phyloP scores from a whole-genome alignment of 441 rosid genomes.

The Codiaeum variegatum region DNA sequence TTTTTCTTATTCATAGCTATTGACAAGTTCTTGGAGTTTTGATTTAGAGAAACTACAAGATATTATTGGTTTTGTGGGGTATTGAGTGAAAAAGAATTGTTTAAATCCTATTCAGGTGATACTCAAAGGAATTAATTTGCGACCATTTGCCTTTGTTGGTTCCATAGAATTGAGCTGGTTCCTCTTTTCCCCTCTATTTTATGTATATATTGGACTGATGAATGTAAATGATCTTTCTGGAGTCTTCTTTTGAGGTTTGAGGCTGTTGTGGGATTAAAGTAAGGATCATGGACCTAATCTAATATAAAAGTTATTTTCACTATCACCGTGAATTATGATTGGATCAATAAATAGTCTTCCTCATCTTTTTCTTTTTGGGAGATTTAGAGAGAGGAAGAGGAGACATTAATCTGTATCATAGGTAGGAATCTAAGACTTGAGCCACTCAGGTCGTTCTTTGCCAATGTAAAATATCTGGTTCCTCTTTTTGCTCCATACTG shows the following conservation, averaged over 20 bases:
- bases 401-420: background rate
- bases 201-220: background rate
- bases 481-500: background rate
- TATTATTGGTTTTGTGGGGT: background rate
- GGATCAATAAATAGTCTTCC: background rate
- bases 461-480: no score
- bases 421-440: background rate
- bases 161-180: background rate
- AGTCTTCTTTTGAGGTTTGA: background rate
- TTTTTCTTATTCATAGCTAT: background rate
- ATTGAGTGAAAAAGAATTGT: background rate
- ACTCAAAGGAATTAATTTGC: background rate
- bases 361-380: constrained; percentile 11
- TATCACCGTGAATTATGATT: background rate
- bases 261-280: background rate
- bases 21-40: background rate
- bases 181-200: background rate
- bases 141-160: background rate
- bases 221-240: background rate
- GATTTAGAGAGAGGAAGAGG: constrained; percentile 4
- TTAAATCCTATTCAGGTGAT: background rate
- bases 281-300: background rate
- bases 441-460: background rate
- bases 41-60: background rate
- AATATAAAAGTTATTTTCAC: background rate